phyloP scores from a whole-genome alignment of 345 rosid genomes.

The Eucalyptus tenuipes region DNA sequence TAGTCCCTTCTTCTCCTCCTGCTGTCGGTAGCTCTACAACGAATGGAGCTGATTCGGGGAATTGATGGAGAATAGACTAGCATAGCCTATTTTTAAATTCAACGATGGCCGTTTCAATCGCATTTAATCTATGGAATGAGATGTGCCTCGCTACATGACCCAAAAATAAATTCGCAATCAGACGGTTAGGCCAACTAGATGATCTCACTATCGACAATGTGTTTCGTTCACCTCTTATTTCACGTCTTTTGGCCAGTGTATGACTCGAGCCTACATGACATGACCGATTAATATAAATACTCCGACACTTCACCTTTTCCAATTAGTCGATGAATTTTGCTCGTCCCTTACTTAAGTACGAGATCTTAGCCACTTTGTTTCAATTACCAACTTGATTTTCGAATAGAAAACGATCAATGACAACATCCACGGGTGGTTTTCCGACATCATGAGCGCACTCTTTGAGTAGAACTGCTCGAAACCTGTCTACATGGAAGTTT shows the following conservation, averaged over 20 bases:
- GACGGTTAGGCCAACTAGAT: not conserved
- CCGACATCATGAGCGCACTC: not conserved
- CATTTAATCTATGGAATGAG: not conserved
- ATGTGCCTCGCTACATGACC: not conserved
- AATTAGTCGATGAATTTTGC: rapidly evolving
- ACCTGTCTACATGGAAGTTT: not conserved
- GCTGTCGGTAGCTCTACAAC: not conserved
- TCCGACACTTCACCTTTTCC: not conserved
- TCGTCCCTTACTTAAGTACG: not conserved
- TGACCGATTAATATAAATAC: not conserved
- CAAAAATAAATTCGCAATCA: not conserved
- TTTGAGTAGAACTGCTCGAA: not conserved
- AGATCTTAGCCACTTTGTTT: not conserved
- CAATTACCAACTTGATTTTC: not conserved
- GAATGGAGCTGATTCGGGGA: not conserved
- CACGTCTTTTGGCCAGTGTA: not conserved
- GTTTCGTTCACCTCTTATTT: not conserved
- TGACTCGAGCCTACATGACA: not conserved
- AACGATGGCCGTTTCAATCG: not conserved
- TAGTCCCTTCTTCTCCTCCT: not conserved
- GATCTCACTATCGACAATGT: not conserved
- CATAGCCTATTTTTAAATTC: not conserved
- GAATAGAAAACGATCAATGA: not conserved
- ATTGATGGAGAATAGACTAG: not conserved
- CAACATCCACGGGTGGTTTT: not conserved